Base-by-base conservation (phyloP, 768 basidiomycete species). In the Suillus fuscotomentosus region DNA sequence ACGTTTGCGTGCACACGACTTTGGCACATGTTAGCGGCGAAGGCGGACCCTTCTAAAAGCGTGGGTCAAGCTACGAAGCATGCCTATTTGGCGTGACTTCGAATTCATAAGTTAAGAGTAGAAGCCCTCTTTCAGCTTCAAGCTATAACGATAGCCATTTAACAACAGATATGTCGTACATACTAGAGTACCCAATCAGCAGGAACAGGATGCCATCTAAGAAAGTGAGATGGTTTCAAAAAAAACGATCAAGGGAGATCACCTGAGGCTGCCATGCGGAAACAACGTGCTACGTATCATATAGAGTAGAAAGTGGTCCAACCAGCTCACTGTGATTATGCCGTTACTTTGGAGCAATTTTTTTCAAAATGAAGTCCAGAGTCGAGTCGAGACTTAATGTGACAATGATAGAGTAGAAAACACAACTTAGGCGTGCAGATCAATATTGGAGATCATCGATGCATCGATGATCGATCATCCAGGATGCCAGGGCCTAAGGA, bases 21-120 rank as follows among this genome's bases (percentile, higher is more conserved):
- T 27, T 59, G 41, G 41, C 57, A 43, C 57, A 59, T 59, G 57
- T 59, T 41, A 42, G 41, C 57, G 42, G 17, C 57, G 57, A 59
- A 59, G 17, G 17, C n/a, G 57, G 57, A 41, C 24, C 36, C 24
- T 59, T 42, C 24, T 20, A 2, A 10, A 59, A 27, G 41, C 57
- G 57, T 59, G 57, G 24, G 41, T 59, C 57, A 20, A 7, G 4
- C 24, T 20, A 5, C 17, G 57, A 59, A 59, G 57, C 57, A 59
- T 59, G 57, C 24, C 9, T 41, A 24, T 41, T 57, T 57, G 34
- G 36, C 54, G 20, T 36, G 54, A 34, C 4, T 36, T 13, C 17
- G 43, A 39, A 39, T 13, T 11, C 31, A 27, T 5, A 34, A n/a
- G 31, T 34, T 20, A 6, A 11, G 20, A n/a, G 34, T 36, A 13